Base-by-base conservation (phyloP, 2,329 filamentous ascomycete genomes). In the Exophiala xenobiotica region DNA sequence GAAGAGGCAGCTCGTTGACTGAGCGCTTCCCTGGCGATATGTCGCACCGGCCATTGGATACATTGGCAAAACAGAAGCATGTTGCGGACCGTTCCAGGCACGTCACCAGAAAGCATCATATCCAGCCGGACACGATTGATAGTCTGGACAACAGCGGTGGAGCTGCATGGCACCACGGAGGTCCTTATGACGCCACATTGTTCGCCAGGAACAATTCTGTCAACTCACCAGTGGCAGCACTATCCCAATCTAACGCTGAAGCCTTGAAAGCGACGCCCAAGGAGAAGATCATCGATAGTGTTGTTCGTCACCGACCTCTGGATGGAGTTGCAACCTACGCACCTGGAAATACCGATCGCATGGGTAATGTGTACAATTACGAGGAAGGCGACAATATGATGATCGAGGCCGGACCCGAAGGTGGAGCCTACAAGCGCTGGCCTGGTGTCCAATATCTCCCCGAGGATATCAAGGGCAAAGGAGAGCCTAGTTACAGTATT, bases 321-420 rank as follows among this genome's bases (percentile, higher is more conserved):
- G 88, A 95, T 64, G 91, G 90, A 2, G 86, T 85, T 0, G 87
- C 90, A 1, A 74, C 74, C 14, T 80, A 93, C n/a, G 88, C 91
- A 1, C 83, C 87, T 0, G 90, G 91, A 18, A 71, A 78, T 61
- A 70, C 71, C 1, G 90, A 95, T 65, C 70, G 79, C 14, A 77
- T 81, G 49, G 91, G 91, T 2, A 78, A 82, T 46, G 73, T 79
- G 8, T 88, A 95, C 75, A 60, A 84, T 22, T 96, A 96, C 63
- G 76, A 89, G 63, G 90, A 96, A 64, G 90, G 90, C n/a, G 79
- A 85, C 2, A 90, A 96, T 64, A 75, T 96, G 66, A 90, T 91
- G 86, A 78, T 85, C 43, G 88, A 92, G 63, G 70, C 73, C 0
- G 81, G 86, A 54, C 80, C 81, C 2, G 66, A 72, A 0, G 88